Percentiles rank a stretch among this genome's conserved stretches.
Conservation (phyloP, 768 basidiomycete genomes). For the Termitomyces sp. region DNA sequence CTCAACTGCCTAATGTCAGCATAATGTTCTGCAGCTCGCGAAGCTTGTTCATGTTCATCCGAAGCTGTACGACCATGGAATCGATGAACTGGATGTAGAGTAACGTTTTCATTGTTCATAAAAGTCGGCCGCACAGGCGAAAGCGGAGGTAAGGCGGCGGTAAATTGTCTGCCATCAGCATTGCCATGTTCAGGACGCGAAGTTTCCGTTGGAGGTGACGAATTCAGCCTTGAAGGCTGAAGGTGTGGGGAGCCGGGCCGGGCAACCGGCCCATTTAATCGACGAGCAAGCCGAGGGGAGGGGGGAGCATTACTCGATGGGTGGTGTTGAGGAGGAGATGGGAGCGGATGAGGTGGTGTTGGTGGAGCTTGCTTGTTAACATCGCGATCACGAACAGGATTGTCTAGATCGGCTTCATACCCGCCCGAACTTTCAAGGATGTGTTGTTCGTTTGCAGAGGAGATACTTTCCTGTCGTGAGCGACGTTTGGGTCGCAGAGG, state of each 20-base stretch:
- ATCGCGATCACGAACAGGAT: constrained; percentile 50
- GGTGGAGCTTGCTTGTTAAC: constrained; percentile 36
- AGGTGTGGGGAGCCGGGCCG: constrained; percentile 33
- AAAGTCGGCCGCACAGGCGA: constrained; percentile 41
- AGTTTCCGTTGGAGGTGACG: constrained; percentile 24
- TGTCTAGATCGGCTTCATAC: constrained; percentile 72
- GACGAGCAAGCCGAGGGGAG: constrained; percentile 36
- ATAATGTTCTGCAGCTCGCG: constrained; percentile 33
- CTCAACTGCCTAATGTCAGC: constrained; percentile 28
- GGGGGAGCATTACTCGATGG: constrained; percentile 23
- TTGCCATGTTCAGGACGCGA: constrained; percentile 12
- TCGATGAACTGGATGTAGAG: constrained; percentile 26
- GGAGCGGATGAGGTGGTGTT: constrained; percentile 27
- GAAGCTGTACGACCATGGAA: constrained; percentile 43
- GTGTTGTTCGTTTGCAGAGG: constrained; percentile 60
- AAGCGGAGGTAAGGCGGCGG: constrained; percentile 31
- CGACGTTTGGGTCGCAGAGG: constrained; percentile 50
- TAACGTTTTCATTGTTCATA: constrained; percentile 31
- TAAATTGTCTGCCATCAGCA: constrained; percentile 9
- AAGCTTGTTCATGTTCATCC: constrained; percentile 45
- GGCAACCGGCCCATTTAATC: constrained; percentile 25
- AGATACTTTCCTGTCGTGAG: constrained; percentile 63
- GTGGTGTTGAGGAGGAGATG: constrained; percentile 15
- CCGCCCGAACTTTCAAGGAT: constrained; percentile 49
- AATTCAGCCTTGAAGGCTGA: constrained; percentile 22